Evolutionary conservation across 2,329 filamentous ascomycete genomes (phyloP).

Genomic region (Cercospora berteroae): DNA sequence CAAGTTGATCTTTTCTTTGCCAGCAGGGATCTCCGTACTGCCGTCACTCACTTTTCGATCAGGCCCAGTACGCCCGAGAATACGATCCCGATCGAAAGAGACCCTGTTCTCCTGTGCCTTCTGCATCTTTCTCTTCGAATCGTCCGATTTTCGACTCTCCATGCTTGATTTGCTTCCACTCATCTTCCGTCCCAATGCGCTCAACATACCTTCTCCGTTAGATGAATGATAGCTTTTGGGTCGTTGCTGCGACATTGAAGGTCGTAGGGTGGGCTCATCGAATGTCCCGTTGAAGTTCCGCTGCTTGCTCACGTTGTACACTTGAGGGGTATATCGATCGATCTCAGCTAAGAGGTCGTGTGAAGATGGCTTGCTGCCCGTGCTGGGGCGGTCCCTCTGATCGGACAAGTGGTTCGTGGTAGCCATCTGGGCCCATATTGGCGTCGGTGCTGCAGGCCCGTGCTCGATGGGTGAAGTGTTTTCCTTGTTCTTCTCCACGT

Average conservation of each 20-base stretch:
- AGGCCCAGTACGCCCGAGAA: constrained; percentile 29
- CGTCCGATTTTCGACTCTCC: constrained; percentile 31
- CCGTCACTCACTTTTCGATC: constrained; percentile 40
- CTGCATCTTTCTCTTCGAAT: constrained; percentile 21
- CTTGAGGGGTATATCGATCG: constrained; percentile 57
- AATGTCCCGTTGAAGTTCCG: constrained; percentile 52
- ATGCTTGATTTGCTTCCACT: constrained; percentile 31
- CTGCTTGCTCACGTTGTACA: constrained; percentile 61
- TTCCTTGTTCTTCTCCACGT: constrained; percentile 68
- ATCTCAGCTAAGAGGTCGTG: constrained; percentile 55
- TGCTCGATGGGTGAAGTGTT: constrained; percentile 64
- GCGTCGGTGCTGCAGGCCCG: constrained; percentile 52
- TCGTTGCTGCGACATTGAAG: constrained; percentile 39
- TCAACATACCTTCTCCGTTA: constrained; percentile 25
- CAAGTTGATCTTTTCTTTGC: constrained; percentile 34
- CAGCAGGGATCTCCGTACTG: constrained; percentile 34
- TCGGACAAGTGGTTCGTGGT: constrained; percentile 31
- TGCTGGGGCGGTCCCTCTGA: constrained; percentile 42
- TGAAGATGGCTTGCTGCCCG: constrained; percentile 45
- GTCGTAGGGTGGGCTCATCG: constrained; percentile 46
- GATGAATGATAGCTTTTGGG: constrained; percentile 32
- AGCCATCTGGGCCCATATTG: constrained; percentile 78
- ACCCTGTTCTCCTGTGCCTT: constrained; percentile 20
- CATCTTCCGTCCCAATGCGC: constrained; percentile 31
- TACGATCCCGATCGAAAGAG: constrained; percentile 26